phyloP scores from a whole-genome alignment of 2,329 filamentous ascomycete genomes.

The Simplicillium sp. region DNA sequence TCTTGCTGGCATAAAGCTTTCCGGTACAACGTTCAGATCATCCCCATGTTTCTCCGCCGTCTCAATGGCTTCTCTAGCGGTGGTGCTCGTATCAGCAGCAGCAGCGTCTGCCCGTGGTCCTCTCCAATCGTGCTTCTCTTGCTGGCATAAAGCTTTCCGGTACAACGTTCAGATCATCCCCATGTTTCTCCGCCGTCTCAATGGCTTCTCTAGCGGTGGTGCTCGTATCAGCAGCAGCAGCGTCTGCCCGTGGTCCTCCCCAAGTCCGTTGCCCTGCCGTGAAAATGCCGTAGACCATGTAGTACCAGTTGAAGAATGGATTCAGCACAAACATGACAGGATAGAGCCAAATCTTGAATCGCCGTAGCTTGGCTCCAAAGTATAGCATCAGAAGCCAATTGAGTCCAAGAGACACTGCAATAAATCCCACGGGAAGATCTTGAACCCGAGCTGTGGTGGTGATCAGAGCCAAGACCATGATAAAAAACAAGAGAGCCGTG shows the following conservation, averaged over 20 bases:
- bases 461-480: constrained; percentile 78
- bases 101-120: constrained; percentile 86
- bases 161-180: constrained; percentile 84
- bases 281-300: constrained; percentile 96
- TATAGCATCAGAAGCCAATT: constrained; percentile 97
- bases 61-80: constrained; percentile 75
- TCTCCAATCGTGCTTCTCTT: constrained; percentile 61
- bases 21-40: constrained; percentile 80
- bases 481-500: constrained; percentile 87
- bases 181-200: constrained; percentile 65
- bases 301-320: constrained; percentile 96
- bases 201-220: constrained; percentile 78
- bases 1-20: constrained; percentile 63
- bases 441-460: constrained; percentile 71
- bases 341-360: constrained; percentile 93
- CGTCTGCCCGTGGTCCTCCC: constrained; percentile 88
- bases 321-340: constrained; percentile 93
- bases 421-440: constrained; percentile 85
- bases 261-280: constrained; percentile 91
- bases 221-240: constrained; percentile 64
- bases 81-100: constrained; percentile 64
- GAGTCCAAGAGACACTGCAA: constrained; percentile 80
- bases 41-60: constrained; percentile 70
- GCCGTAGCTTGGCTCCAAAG: constrained; percentile 76
- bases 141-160: constrained; percentile 72